Evolutionary conservation across 2,329 filamentous ascomycete genomes (phyloP), one percentile per base, ranked within the genome.

Genomic region (Pseudodiploospora longispora): DNA sequence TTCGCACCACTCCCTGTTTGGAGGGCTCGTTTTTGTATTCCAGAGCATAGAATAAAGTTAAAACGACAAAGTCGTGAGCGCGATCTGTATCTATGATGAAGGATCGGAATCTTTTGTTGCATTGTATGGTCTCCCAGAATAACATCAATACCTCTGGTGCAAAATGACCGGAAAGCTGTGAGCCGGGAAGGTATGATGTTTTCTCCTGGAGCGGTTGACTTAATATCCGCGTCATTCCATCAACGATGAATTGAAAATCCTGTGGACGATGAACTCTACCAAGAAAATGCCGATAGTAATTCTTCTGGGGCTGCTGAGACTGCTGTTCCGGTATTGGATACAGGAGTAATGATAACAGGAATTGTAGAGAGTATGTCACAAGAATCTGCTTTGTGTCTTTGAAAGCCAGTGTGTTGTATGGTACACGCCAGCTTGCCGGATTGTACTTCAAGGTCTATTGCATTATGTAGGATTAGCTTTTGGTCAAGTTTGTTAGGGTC

Each of bases 61-160:
- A 71, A 9, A 97, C 80, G 41, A 96, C 76, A 64, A 97, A 96
- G 61, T 98, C 93, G 57, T 96, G 87, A 0, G 87, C 87, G 43
- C 91, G 76, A 59, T 93, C 88, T 0, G 93, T 97, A 55, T 98
- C 93, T 50, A 97, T 91, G 57, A 98, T 93, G 64, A 96, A 98
- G 1, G 89, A 88, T 30, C 93, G 78, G 67, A 98, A 98, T 47
- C 91, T 79, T 67, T 95, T 97, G 67, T 98, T 98, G 74, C 91
- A 96, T 64, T 98, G 93, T 4, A 93, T 80, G 33, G 88, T 81
- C 68, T 98, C 93, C 93, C 93, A 98, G 60, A 97, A 96, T 2
- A 98, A 74, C 77, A 96, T 93, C 44, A 97, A 82, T 70, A 94
- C 94, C 65, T 98, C 93, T 2, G 93, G 90, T 0, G 90, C 88